Base-by-base conservation (phyloP, 164 flowering plant genomes). In the Umbellularia californica region DNA sequence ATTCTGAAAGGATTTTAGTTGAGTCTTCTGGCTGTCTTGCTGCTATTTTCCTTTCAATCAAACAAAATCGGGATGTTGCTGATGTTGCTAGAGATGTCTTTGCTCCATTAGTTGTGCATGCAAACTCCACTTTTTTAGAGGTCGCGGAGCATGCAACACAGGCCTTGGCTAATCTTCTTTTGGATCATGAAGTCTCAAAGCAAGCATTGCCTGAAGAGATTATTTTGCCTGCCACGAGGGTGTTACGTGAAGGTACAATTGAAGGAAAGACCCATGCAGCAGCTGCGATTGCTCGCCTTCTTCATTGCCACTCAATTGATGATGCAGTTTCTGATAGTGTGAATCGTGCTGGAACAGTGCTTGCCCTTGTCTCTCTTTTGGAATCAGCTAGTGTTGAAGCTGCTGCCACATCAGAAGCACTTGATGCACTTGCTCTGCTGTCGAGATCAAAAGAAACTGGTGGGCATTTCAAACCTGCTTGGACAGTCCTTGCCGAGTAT, bases 221-320 rank as follows among this genome's bases (percentile, higher is more conserved):
- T 74, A 83, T 95, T 78, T 77, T 85, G 63, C 94, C 97, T 62
- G 90, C 93, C 60, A 91, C 99, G 4, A 89, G 97, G 80, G 92
- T 96, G 52, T 78, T 96, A 81, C 89, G 85, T 71, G 95, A 92
- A 77, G 95, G 97, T 17, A 79, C 90, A n/a, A 72, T 82, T 77
- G 81, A 84, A 80, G 98, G 97, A 58, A 89, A 81, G 81, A 88
- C 90, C 68, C 97, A 85, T 85, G 98, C 97, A 27, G 99, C 99
- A 66, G 97, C 98, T 75, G 98, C 97, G 67, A 87, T 96, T 81
- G 93, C 94, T 70, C 94, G 95, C 27, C 84, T 96, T 72, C 90
- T 96, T 50, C 83, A 79, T 65, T 83, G 85, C 72, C 88, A 88
- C 50, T 50, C 68, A 58, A 77, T 89, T 77, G 94, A 92, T 82